These are phyloP conservation scores for Coemansia reversa DNA, from an alignment of 192 early-diverging fungal genomes.

Conservation along the genomic window DNA sequence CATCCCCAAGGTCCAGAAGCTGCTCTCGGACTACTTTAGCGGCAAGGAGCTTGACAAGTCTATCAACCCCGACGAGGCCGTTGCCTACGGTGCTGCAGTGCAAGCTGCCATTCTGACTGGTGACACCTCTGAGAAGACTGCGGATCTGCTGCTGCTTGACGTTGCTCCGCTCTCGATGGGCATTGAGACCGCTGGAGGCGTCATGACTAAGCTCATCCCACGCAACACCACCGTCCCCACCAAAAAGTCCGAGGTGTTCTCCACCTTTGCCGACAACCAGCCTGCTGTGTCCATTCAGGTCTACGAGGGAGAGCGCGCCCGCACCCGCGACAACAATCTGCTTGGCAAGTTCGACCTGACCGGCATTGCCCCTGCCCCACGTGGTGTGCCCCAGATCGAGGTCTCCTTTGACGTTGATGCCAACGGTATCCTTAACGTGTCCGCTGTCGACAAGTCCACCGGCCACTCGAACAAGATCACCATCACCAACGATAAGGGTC, in stretches of 20 bases:
- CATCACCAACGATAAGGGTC: constrained; percentile 99
- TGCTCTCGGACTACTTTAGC: constrained; percentile 98
- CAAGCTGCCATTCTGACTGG: constrained; percentile 97
- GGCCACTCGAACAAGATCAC: constrained; percentile 95
- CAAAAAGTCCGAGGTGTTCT: constrained; percentile 99
- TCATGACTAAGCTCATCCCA: constrained; percentile 97
- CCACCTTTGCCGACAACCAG: constrained; percentile 98
- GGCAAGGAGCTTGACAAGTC: constrained; percentile 99
- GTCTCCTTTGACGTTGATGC: constrained; percentile 96
- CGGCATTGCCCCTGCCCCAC: constrained; percentile 95
- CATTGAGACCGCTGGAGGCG: constrained; percentile 98
- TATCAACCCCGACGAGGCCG: constrained; percentile 99
- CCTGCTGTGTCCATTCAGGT: constrained; percentile 97
- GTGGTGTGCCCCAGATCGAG: constrained; percentile 96
- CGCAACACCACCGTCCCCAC: constrained; percentile 97
- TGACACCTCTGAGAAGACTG: constrained; percentile 94
- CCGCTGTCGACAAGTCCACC: constrained; percentile 91
- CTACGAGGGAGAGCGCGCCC: constrained; percentile 96
- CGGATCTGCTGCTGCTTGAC: constrained; percentile 92
- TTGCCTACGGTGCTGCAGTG: constrained; percentile 98
- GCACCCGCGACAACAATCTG: constrained; percentile 98
- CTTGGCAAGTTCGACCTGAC: constrained; percentile 98
- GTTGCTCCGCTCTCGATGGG: constrained; percentile 96
- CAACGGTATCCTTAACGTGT: constrained; percentile 97
- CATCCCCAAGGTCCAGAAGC: constrained; percentile 99